Conservation (phyloP, 2,329 filamentous ascomycete species). For the Aspergillus fumigatiaffinis region DNA sequence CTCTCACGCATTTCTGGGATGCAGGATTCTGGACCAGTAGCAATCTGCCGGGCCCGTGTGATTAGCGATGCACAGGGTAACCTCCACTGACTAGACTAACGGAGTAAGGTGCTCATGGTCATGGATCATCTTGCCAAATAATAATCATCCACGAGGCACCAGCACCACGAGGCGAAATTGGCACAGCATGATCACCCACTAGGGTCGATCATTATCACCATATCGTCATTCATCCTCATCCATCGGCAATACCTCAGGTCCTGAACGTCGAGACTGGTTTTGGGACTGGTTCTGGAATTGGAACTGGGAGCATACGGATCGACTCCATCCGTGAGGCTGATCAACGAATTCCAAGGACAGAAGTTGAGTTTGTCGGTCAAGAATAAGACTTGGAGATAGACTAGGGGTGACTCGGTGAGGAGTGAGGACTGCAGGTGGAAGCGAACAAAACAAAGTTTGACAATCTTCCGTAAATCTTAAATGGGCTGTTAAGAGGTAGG, state of each 20-base stretch:
- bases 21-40: background rate
- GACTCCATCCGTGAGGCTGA: background rate
- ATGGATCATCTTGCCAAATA: background rate
- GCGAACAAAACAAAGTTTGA: background rate
- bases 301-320: background rate
- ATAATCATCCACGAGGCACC: background rate
- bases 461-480: background rate
- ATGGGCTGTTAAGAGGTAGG: background rate
- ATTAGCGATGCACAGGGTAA: background rate
- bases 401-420: too few species aligned
- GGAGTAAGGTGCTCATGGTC: background rate
- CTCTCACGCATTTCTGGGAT: background rate
- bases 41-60: background rate
- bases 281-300: background rate
- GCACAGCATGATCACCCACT: constrained; percentile 14
- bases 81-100: too few species aligned
- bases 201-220: constrained; percentile 9
- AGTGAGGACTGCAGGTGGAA: background rate
- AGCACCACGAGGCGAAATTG: background rate
- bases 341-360: background rate
- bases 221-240: background rate
- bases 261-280: too few species aligned
- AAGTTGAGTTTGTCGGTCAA: background rate
- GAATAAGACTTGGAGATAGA: too few species aligned
- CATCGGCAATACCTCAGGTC: background rate